Percentiles rank a stretch among this genome's conserved stretches.
These are phyloP conservation scores for Colletotrichum graminicola DNA, from an alignment of 2,329 filamentous ascomycete genomes.

Conservation along the genomic window DNA sequence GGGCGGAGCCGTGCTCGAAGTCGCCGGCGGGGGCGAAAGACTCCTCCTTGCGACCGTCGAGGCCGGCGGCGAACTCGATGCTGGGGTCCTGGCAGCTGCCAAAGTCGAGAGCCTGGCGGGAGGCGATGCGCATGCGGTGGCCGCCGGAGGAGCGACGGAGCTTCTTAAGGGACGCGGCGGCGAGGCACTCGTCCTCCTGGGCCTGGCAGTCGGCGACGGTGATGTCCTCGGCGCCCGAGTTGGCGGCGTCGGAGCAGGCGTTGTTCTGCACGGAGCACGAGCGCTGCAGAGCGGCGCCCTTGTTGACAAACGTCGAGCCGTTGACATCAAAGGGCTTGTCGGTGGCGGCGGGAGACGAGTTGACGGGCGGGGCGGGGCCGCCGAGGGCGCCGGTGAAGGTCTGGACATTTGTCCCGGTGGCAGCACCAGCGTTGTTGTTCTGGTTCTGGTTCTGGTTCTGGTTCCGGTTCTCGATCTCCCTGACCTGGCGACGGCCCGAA, in stretches of 20 bases:
- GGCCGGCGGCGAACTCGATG: slow-evolving; percentile 62
- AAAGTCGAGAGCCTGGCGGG: slow-evolving; percentile 51
- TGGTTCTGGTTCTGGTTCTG: slow-evolving; percentile 6
- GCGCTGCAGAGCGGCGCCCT: slow-evolving; percentile 60
- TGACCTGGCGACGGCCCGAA: slow-evolving; percentile 58
- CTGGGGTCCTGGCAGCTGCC: slow-evolving; percentile 62
- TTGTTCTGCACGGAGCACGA: slow-evolving; percentile 66
- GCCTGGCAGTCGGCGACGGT: slow-evolving; percentile 57
- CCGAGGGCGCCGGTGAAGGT: slow-evolving; percentile 59
- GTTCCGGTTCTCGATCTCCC: not conserved
- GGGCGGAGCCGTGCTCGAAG: slow-evolving; percentile 66
- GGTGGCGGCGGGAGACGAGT: slow-evolving; percentile 49
- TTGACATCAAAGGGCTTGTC: slow-evolving; percentile 65
- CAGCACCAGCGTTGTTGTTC: slow-evolving; percentile 20
- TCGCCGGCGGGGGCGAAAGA: slow-evolving; percentile 56
- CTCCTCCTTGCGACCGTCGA: slow-evolving; percentile 61
- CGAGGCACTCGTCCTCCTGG: slow-evolving; percentile 57
- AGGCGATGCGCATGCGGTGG: slow-evolving; percentile 43
- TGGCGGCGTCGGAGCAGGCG: slow-evolving; percentile 62
- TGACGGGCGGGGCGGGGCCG: slow-evolving; percentile 57
- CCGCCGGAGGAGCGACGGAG: slow-evolving; percentile 28
- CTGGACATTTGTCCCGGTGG: slow-evolving; percentile 54
- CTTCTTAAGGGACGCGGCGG: slow-evolving; percentile 42
- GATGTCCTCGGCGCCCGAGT: slow-evolving; percentile 55
- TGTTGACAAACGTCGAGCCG: slow-evolving; percentile 66